Conservation (phyloP, 345 rosid genomes). For the Geranium rotundifolium region DNA sequence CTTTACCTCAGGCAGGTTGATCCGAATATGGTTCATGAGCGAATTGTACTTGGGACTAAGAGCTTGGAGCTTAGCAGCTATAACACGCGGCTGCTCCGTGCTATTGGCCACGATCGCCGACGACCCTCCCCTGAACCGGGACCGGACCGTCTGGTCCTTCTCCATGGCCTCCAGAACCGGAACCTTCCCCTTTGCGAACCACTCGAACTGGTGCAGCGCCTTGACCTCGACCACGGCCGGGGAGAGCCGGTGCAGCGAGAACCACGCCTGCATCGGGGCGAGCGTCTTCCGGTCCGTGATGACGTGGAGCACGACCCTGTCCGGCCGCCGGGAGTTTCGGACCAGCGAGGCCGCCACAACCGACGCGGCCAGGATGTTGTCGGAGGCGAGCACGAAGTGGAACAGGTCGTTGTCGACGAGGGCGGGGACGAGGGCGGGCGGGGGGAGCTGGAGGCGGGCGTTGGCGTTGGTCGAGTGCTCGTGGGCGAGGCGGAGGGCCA, state of each 20-base stretch:
- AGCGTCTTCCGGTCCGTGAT: slow-evolving; percentile 87
- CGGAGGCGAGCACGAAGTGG: slow-evolving; percentile 82
- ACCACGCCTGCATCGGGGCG: slow-evolving; percentile 99
- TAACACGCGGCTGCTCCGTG: slow-evolving; percentile 56
- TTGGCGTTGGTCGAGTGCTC: slow-evolving; percentile 88
- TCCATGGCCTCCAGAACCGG: slow-evolving; percentile 98
- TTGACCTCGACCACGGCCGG: slow-evolving; percentile 87
- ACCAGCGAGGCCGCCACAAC: slow-evolving; percentile 78
- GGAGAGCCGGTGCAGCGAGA: slow-evolving; percentile 65
- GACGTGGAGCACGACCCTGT: slow-evolving; percentile 66
- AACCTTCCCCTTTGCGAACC: slow-evolving; percentile 88
- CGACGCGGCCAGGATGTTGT: slow-evolving; percentile 84
- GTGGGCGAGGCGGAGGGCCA: slow-evolving; percentile 66
- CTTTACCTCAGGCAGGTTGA: slow-evolving; percentile 82
- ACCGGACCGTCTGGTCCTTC: slow-evolving; percentile 76
- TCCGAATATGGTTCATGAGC: slow-evolving; percentile 86
- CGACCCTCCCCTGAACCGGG: slow-evolving; percentile 86
- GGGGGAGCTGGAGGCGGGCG: slow-evolving; percentile 89
- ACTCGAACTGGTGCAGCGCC: slow-evolving; percentile 93
- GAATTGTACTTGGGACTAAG: slow-evolving; percentile 92
- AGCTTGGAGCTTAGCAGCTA: slow-evolving; percentile 88
- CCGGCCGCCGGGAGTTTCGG: slow-evolving; percentile 49
- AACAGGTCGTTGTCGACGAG: slow-evolving; percentile 69
- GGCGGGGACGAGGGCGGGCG: slow-evolving; percentile 65
- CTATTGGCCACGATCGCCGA: slow-evolving; percentile 63